A percentile compares a stretch with the other conserved stretches of the same genome.
phyloP scores from a whole-genome alignment of 208 protist genomes.

The Trypanosoma theileri region DNA sequence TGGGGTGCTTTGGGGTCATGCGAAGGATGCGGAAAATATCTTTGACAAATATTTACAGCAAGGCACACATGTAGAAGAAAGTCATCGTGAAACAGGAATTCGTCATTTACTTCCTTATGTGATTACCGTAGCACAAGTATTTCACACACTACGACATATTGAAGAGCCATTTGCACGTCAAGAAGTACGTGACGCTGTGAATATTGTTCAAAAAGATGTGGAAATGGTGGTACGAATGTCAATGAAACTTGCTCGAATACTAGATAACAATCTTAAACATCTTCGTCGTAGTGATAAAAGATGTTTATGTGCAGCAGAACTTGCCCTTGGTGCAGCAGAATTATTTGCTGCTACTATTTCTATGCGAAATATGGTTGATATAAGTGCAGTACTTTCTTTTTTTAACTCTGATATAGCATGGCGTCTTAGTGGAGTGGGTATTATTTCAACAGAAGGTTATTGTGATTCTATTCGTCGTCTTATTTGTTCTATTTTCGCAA shows the following conservation, averaged over 20 bases:
- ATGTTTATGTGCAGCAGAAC: slow-evolving; percentile 40
- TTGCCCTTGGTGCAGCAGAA: slow-evolving; percentile 29
- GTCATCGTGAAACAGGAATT: not conserved
- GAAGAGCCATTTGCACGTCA: slow-evolving; percentile 35
- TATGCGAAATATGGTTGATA: slow-evolving; percentile 38
- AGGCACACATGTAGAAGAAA: not conserved
- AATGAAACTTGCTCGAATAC: slow-evolving; percentile 26
- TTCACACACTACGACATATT: slow-evolving; percentile 15
- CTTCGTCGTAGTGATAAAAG: not conserved
- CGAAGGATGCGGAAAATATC: slow-evolving; percentile 35
- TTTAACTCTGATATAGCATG: slow-evolving; percentile 48
- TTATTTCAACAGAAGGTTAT: slow-evolving; percentile 50
- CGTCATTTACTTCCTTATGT: slow-evolving; percentile 6
- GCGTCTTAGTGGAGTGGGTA: slow-evolving; percentile 48
- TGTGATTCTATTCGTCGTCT: slow-evolving; percentile 37
- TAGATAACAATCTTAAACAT: slow-evolving; percentile 15
- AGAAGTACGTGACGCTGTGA: slow-evolving; percentile 33
- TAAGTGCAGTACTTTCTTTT: slow-evolving; percentile 41
- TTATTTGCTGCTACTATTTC: slow-evolving; percentile 39
- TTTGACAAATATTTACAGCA: slow-evolving; percentile 35
- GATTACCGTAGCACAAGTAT: slow-evolving; percentile 2
- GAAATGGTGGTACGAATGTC: slow-evolving; percentile 42
- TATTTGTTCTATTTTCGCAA: slow-evolving; percentile 37
- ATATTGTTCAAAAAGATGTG: slow-evolving; percentile 49
- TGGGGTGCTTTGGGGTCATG: slow-evolving; percentile 64